Base-by-base conservation (phyloP, 192 early-diverging fungal species). In the Oehlia diaphana region DNA sequence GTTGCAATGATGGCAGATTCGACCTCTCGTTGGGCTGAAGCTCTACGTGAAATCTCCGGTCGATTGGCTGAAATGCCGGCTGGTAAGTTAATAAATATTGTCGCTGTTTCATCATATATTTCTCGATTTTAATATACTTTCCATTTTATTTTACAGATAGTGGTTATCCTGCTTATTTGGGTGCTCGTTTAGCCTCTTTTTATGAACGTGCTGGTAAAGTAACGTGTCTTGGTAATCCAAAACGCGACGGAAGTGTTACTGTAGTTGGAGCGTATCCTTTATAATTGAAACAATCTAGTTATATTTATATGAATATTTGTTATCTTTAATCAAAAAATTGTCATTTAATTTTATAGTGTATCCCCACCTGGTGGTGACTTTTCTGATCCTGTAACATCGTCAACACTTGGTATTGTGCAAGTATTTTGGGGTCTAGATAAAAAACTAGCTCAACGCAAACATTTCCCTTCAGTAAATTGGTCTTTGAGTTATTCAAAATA, bases 1-100 rank as follows among this genome's bases (percentile, higher is more conserved):
- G 98, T 97, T 35, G 94, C 98, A 72, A 99, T 99, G 98, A 99
- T 99, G 96, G 98, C 98, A 9, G 98, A 99, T 87, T 99, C 97
- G n/a, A 98, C 98, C 35, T 99, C 98, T 67, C 95, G 98, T 58
- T 99, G 98, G 98, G 98, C 98, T 76, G 98, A 99, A 87, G 98
- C 98, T 26, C 88, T 99, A 82, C 95, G 98, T 92, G 98, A 99
- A 90, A 97, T 99, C 88, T 99, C 98, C 14, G 98, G 98, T 85
- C 97, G 98, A 88, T 88, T 99, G 76, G 98, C 97, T 80, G 98
- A 99, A 87, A 99, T 99, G 98, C 98, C 98, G 77, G 97, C 97
- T 33, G 92, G 91, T 92, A 37, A 4, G 35, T 44, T 61, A 39
- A 76, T n/a, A 1, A 23, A 76, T 64, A 64, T 23, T 39, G 35